phyloP scores from a whole-genome alignment of 1,284 basidiomycete species.

The Phaffia rhodozyma region DNA sequence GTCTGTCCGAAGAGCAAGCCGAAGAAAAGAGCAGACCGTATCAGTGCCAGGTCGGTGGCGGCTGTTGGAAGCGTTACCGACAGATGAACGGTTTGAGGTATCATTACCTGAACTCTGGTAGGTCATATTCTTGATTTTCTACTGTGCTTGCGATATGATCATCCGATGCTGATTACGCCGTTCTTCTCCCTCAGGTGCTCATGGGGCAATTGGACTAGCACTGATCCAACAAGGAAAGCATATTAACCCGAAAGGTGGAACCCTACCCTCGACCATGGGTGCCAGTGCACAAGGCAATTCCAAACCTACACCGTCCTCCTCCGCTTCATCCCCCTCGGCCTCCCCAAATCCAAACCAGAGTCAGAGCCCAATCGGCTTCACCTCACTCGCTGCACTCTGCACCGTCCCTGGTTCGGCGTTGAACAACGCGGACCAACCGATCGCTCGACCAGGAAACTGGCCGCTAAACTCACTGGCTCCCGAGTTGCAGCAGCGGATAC shows the following conservation, averaged over 20 bases:
- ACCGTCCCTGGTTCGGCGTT: background rate
- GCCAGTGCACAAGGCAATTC: background rate
- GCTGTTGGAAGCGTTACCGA: conserved; percentile 83
- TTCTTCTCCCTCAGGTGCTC: conserved; percentile 91
- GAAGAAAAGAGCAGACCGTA: conserved; percentile 69
- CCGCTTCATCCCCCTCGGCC: background rate
- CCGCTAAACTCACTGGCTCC: background rate
- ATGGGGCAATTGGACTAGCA: conserved; percentile 73
- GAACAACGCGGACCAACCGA: background rate
- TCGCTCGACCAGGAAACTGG: background rate
- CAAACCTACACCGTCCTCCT: background rate
- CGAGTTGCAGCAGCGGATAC: background rate
- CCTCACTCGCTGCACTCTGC: background rate
- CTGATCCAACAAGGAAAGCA: conserved; percentile 76
- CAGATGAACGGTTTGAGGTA: conserved; percentile 74
- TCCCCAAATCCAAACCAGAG: background rate
- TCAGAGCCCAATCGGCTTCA: background rate
- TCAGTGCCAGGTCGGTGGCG: conserved; percentile 73
- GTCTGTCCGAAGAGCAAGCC: conserved; percentile 67
- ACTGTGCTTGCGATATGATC: conserved; percentile 11
- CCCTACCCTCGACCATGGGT: background rate
- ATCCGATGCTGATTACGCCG: conserved; percentile 32
- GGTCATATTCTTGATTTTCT: background rate
- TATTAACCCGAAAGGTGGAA: conserved; percentile 26
- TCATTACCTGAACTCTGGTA: conserved; percentile 7